Conservation (phyloP, 2,329 filamentous ascomycete species). For the Stylonectria norvegica region DNA sequence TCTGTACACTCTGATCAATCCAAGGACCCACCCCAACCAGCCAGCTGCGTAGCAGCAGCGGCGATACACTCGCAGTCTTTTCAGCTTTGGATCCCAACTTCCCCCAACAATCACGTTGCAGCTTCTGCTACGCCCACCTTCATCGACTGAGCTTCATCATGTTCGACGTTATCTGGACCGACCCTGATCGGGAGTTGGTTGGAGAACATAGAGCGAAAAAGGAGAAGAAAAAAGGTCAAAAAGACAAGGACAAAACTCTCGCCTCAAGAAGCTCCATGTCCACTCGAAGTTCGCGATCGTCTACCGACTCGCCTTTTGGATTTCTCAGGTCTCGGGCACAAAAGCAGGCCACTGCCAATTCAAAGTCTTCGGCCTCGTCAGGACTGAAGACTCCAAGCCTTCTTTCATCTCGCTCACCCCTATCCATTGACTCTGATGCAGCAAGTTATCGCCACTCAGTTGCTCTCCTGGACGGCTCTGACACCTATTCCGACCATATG, state of each 20-base stretch:
- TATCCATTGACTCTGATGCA: conserved; percentile 23
- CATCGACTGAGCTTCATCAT: conserved; percentile 41
- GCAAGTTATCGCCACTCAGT: conserved; percentile 23
- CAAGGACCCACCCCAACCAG: background rate
- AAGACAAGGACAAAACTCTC: conserved; percentile 24
- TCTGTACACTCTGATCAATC: no score
- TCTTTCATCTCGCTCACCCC: conserved; percentile 25
- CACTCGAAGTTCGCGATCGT: conserved; percentile 43
- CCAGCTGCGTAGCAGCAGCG: background rate
- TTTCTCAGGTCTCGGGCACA: conserved; percentile 42
- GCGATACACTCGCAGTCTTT: background rate
- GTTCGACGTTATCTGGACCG: conserved; percentile 60
- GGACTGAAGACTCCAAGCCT: conserved; percentile 25
- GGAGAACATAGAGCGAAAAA: conserved; percentile 52
- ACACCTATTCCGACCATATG: conserved; percentile 11
- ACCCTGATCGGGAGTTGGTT: conserved; percentile 50
- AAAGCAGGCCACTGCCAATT: conserved; percentile 17
- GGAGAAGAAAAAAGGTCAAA: conserved; percentile 35
- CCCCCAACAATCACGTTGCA: background rate
- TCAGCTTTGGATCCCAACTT: background rate
- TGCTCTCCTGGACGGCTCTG: conserved; percentile 12
- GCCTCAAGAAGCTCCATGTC: conserved; percentile 37
- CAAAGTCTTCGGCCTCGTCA: conserved; percentile 19
- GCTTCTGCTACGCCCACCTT: background rate
- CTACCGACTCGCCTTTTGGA: conserved; percentile 38